These are phyloP conservation scores for Mycena venus DNA, from an alignment of 768 basidiomycete species.

Conservation along the genomic window DNA sequence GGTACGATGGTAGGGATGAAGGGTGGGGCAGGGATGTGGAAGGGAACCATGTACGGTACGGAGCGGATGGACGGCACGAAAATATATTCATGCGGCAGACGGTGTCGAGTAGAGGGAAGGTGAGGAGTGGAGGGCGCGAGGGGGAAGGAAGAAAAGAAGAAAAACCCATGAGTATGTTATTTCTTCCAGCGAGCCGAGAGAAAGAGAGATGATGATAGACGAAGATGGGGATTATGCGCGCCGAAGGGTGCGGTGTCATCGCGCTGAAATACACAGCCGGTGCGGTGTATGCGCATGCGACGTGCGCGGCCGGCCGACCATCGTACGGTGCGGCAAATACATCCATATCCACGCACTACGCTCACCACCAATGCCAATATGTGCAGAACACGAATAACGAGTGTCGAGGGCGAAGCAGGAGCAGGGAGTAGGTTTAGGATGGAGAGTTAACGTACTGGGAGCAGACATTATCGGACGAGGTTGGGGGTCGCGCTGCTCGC, in stretches of 20 bases:
- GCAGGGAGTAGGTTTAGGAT: slow-evolving; percentile 18
- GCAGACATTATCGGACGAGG: slow-evolving; percentile 25
- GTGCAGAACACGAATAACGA: slow-evolving; percentile 16
- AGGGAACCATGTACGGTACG: not conserved
- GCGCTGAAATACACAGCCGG: not conserved
- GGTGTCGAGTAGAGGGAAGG: not conserved
- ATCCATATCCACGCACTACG: not conserved
- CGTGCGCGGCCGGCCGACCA: not conserved
- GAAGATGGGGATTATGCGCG: slow-evolving; percentile 1
- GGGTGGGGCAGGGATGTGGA: not conserved
- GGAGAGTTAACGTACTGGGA: slow-evolving; percentile 38
- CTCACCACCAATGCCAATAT: slow-evolving; percentile 2
- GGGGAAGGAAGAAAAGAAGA: slow-evolving; percentile 3
- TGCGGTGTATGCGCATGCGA: slow-evolving; percentile 1
- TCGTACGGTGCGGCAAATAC: not conserved
- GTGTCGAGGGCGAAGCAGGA: slow-evolving; percentile 26
- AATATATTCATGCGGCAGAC: not conserved
- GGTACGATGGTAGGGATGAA: not conserved
- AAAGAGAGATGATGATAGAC: slow-evolving; percentile 15
- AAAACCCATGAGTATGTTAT: slow-evolving; percentile 35
- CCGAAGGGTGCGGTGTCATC: not conserved
- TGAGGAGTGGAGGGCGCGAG: not conserved
- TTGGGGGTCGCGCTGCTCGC: slow-evolving; percentile 25
- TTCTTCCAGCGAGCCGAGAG: slow-evolving; percentile 31
- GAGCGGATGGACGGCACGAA: not conserved